Conservation (phyloP, 306 rosid genomes). For the Calophaca sinica region DNA sequence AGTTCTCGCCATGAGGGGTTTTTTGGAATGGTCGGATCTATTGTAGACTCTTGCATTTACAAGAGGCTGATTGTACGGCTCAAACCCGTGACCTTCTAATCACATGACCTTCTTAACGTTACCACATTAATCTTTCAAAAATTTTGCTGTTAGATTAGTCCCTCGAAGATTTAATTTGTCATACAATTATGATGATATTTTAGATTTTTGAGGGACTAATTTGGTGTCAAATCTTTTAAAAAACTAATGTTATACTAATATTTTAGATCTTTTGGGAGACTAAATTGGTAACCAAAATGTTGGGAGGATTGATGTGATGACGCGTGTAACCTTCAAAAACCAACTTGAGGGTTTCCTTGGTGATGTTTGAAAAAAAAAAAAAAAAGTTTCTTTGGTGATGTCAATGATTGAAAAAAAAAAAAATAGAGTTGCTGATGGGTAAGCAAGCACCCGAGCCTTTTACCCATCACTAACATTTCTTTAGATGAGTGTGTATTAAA, state of each 20-base stretch:
- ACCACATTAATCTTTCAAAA: not conserved
- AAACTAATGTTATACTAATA: too few species aligned
- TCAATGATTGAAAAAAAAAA: too few species aligned
- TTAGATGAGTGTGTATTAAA: not conserved
- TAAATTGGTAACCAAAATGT: not conserved
- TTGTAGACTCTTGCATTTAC: not conserved
- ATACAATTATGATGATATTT: too few species aligned
- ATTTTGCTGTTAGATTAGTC: not conserved
- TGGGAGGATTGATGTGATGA: not conserved
- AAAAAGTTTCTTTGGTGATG: too few species aligned
- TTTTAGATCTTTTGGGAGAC: not conserved
- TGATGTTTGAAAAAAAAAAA: too few species aligned
- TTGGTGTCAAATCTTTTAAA: not conserved
- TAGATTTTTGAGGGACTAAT: not conserved
- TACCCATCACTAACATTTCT: not conserved
- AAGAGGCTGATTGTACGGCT: not conserved
- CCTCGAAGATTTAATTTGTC: too few species aligned
- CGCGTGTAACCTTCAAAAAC: not conserved
- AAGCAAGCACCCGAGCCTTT: too few species aligned
- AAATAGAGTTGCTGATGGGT: too few species aligned
- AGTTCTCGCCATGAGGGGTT: too few species aligned
- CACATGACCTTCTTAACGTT: too few species aligned
- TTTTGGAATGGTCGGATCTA: not conserved
- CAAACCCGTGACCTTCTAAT: not conserved
- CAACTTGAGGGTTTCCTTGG: slow-evolving; percentile 11